Evolutionary conservation across 495 filamentous ascomycete genomes (phyloP).

Genomic region (Tuber indicum): DNA sequence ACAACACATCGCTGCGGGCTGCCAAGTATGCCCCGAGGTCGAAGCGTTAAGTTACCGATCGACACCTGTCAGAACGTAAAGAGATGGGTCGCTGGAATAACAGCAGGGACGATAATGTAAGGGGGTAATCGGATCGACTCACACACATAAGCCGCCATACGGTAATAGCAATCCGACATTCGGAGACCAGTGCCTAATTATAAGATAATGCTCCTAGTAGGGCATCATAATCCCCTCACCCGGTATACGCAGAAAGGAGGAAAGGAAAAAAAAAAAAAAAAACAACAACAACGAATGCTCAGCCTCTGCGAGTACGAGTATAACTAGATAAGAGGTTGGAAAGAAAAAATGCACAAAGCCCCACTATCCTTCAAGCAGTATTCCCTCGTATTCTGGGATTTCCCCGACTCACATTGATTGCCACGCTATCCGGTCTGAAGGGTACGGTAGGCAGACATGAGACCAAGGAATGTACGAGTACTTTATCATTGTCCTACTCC

Average conservation of each 20-base stretch:
- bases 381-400: not conserved
- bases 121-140: not conserved
- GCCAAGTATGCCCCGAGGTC: not conserved
- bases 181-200: not conserved
- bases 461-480: not conserved
- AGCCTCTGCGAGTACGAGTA: not conserved
- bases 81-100: too few relatives aligned
- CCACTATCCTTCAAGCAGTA: not conserved
- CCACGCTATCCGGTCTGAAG: not conserved
- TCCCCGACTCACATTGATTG: not conserved
- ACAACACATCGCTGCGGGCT: not conserved
- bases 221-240: not conserved
- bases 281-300: not conserved
- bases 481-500: not conserved
- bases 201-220: not conserved
- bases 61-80: not conserved
- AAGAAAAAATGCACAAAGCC: not conserved
- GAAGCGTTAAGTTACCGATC: not conserved
- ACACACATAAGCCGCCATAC: not conserved
- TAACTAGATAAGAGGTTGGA: not conserved
- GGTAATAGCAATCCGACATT: not conserved
- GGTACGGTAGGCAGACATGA: not conserved
- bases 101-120: not conserved
- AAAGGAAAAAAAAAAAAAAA: not conserved
- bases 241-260: not conserved